phyloP scores from a whole-genome alignment of 1,284 basidiomycete species.

The Microbotryum lychnidis-dioicae region DNA sequence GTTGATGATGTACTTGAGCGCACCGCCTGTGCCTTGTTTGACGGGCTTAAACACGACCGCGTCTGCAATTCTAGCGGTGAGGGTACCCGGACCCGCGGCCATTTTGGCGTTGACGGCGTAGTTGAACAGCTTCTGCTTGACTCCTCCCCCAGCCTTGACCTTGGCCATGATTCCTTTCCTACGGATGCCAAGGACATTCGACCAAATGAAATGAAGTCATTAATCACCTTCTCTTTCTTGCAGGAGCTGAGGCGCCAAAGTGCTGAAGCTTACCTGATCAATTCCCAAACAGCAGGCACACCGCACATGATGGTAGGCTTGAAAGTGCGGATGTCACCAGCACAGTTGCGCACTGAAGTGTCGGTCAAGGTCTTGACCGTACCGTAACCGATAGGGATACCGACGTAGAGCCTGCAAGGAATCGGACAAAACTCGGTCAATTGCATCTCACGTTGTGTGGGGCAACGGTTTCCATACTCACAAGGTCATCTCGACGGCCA shows the following conservation, averaged over 20 bases:
- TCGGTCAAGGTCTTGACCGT: slow-evolving; percentile 93
- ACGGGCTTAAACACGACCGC: slow-evolving; percentile 64
- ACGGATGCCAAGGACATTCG: slow-evolving; percentile 36
- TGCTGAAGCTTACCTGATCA: slow-evolving; percentile 38
- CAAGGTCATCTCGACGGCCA: slow-evolving; percentile 50
- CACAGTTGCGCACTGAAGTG: slow-evolving; percentile 77
- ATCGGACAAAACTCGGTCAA: neutral
- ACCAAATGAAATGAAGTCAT: too few species aligned
- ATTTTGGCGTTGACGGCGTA: slow-evolving; percentile 61
- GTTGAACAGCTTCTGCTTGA: slow-evolving; percentile 67
- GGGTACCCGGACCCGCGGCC: slow-evolving; percentile 34
- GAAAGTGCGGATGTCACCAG: slow-evolving; percentile 78
- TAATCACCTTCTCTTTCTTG: too few species aligned
- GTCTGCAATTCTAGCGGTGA: slow-evolving; percentile 54
- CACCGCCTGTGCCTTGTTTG: slow-evolving; percentile 73
- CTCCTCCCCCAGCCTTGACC: slow-evolving; percentile 53
- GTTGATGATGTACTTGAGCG: slow-evolving; percentile 33
- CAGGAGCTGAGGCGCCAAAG: too few species aligned
- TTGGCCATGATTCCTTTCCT: slow-evolving; percentile 84
- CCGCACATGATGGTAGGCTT: slow-evolving; percentile 62
- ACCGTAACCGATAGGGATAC: slow-evolving; percentile 51
- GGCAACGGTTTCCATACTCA: neutral
- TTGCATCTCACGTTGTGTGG: neutral
- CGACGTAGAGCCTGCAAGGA: slow-evolving; percentile 4
- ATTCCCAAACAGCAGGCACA: slow-evolving; percentile 62